These are phyloP conservation scores for Paraconiothyrium sp. DNA, from an alignment of 2,329 filamentous ascomycete species.

Conservation along the genomic window DNA sequence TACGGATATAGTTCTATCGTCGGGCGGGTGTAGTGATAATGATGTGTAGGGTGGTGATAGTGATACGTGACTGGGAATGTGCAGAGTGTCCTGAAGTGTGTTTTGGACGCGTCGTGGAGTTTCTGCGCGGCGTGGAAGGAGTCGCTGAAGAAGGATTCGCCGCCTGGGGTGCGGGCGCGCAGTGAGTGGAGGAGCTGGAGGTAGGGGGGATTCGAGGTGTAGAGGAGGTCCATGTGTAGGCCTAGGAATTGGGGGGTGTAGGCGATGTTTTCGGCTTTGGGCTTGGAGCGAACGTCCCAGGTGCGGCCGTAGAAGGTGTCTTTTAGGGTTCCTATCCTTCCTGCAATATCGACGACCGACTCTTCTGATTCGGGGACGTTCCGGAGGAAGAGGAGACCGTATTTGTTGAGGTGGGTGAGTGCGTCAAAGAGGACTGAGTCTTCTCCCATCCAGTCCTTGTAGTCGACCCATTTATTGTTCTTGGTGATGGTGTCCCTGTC, in stretches of 20 bases:
- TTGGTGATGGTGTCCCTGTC: constrained; percentile 55
- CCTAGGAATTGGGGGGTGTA: constrained; percentile 83
- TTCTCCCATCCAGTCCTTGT: constrained; percentile 73
- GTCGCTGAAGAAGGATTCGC: constrained; percentile 88
- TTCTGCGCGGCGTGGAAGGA: constrained; percentile 67
- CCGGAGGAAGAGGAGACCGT: constrained; percentile 80
- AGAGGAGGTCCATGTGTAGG: constrained; percentile 93
- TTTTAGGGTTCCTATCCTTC: constrained; percentile 78
- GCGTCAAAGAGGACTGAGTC: constrained; percentile 68
- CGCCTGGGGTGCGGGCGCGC: constrained; percentile 79
- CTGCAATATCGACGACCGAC: constrained; percentile 73
- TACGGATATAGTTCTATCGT: constrained; percentile 61
- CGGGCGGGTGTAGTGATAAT: constrained; percentile 68
- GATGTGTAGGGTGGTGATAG: constrained; percentile 70
- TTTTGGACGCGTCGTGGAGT: constrained; percentile 36
- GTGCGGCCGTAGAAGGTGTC: constrained; percentile 91
- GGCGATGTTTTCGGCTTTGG: constrained; percentile 87
- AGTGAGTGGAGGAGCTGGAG: constrained; percentile 92
- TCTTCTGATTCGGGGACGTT: constrained; percentile 74
- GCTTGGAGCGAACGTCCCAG: constrained; percentile 87
- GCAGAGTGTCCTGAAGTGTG: constrained; percentile 55
- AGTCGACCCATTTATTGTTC: constrained; percentile 70
- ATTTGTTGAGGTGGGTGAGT: constrained; percentile 68
- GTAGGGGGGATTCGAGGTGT: constrained; percentile 80
- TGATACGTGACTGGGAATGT: constrained; percentile 66